Evolutionary conservation across 257 asterid species (phyloP).

Genomic region (Gentiana macrophylla): DNA sequence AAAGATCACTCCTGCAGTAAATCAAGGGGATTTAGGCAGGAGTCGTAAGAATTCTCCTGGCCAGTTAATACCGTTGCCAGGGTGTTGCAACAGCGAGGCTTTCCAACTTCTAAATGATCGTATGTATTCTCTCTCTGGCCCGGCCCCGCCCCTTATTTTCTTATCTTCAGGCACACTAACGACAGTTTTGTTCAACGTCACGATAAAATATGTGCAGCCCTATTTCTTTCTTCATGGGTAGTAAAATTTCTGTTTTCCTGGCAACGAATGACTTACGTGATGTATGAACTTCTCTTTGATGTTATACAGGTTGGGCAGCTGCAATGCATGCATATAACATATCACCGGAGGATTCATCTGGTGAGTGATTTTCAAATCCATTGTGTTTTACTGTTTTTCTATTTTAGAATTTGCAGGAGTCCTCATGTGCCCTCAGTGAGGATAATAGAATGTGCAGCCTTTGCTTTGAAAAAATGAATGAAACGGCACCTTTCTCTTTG

Average conservation of each 20-base stretch:
- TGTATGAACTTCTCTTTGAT: conserved; percentile 1
- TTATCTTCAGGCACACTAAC: neutral
- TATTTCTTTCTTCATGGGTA: too few relatives aligned
- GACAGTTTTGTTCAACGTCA: too few relatives aligned
- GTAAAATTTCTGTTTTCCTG: too few relatives aligned
- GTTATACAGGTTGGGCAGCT: conserved; percentile 70
- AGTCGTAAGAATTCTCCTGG: conserved; percentile 32
- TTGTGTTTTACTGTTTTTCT: neutral
- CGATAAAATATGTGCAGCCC: too few relatives aligned
- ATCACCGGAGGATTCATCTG: conserved; percentile 69
- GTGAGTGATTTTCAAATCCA: conserved; percentile 33
- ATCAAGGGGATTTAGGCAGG: conserved; percentile 49
- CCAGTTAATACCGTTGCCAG: conserved; percentile 52
- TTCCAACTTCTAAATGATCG: conserved; percentile 62
- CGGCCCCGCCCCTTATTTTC: neutral
- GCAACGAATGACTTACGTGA: too few relatives aligned
- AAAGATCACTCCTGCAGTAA: conserved; percentile 34
- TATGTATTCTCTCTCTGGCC: conserved; percentile 22
- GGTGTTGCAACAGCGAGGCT: conserved; percentile 67
- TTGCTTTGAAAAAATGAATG: too few relatives aligned
- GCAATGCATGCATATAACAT: conserved; percentile 54
- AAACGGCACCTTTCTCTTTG: neutral
- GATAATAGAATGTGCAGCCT: too few relatives aligned
- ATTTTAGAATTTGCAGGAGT: too few relatives aligned
- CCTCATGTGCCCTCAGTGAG: too few relatives aligned